phyloP scores from a whole-genome alignment of 371 early-diverging fungal species.

The Mortierella sp. region DNA sequence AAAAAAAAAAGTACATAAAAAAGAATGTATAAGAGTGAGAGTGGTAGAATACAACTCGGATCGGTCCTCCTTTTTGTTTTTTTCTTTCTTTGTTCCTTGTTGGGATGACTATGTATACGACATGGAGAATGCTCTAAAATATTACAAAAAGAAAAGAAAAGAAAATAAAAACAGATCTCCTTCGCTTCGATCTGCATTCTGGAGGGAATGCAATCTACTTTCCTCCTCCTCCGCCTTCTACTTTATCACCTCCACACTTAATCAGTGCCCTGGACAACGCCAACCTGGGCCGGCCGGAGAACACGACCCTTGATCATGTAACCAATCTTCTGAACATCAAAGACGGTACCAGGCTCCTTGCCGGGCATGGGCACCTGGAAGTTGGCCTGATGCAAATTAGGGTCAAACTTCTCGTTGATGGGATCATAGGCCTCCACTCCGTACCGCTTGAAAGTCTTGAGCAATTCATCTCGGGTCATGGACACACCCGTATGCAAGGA shows the following conservation, averaged over 20 bases:
- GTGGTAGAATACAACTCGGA: too few relatives aligned
- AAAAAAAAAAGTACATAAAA: background rate
- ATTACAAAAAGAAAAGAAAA: slow-evolving; percentile 5
- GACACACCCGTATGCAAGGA: slow-evolving; percentile 89
- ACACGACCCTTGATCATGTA: slow-evolving; percentile 93
- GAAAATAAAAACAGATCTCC: background rate
- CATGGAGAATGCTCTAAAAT: background rate
- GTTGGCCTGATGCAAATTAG: slow-evolving; percentile 93
- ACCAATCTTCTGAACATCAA: slow-evolving; percentile 91
- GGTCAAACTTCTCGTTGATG: slow-evolving; percentile 91
- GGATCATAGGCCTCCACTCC: slow-evolving; percentile 88
- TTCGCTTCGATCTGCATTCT: too few relatives aligned
- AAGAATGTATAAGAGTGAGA: background rate
- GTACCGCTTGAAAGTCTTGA: slow-evolving; percentile 89
- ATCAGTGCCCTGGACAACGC: slow-evolving; percentile 77
- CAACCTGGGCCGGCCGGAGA: slow-evolving; percentile 96
- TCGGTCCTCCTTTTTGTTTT: background rate
- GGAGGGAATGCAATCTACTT: too few relatives aligned
- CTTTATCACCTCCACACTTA: slow-evolving; percentile 6
- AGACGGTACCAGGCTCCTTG: slow-evolving; percentile 89
- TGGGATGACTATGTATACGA: background rate
- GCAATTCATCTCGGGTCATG: slow-evolving; percentile 89
- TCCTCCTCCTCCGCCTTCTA: background rate
- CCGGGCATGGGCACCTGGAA: slow-evolving; percentile 92
- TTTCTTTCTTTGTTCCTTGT: background rate